Evolutionary conservation across 805 yeast species (phyloP), one percentile per base, ranked within the genome.

Genomic region (Lipomyces anomalus): DNA sequence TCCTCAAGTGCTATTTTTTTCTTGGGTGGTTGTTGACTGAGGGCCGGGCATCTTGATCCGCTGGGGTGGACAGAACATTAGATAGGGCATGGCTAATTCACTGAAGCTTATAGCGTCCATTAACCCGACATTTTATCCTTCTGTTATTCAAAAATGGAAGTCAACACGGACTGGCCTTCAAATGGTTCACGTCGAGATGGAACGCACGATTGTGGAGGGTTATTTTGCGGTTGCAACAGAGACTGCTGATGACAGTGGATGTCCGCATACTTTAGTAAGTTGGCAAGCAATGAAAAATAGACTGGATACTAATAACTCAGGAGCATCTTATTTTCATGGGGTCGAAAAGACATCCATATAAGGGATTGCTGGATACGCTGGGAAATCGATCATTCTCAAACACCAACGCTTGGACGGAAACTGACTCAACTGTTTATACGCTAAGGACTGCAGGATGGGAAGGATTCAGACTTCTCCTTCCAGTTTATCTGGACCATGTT

Each of bases 251-350:
- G 92, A 89, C 62, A 77, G 88, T 21, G 98, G 98, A 5, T 78
- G 85, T 52, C 98, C 98, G 1, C 98, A 92, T 60, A 92, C 98
- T 1, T 66, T 92, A 42, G 56, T 52, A 22, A 4, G 51, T 30
- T 6, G 11, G 13, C 11, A 13, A 26, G 30, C 9, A 13, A 13
- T 13, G 30, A 13, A 9, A 13, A 13, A 13, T 13, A 13, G 30
- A 13, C 11, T 26, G 30, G 30, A 26, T 13, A 13, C 30, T 6
- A n/a, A n/a, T n/a, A n/a, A 9, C 11, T 13, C 30, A 42, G 52
- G 98, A 92, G 66, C 98, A 92, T 67, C 70, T 92, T 63, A 74
- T 90, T 30, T 92, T 92, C 64, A 85, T 88, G 95, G 98, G 98
- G 1, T 85, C 95, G 2, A 71, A 81, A 53, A 79, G 80, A 47